These are phyloP conservation scores for Pseudoneurospora amorphoporcata DNA, from an alignment of 495 filamentous ascomycete species.

Conservation along the genomic window DNA sequence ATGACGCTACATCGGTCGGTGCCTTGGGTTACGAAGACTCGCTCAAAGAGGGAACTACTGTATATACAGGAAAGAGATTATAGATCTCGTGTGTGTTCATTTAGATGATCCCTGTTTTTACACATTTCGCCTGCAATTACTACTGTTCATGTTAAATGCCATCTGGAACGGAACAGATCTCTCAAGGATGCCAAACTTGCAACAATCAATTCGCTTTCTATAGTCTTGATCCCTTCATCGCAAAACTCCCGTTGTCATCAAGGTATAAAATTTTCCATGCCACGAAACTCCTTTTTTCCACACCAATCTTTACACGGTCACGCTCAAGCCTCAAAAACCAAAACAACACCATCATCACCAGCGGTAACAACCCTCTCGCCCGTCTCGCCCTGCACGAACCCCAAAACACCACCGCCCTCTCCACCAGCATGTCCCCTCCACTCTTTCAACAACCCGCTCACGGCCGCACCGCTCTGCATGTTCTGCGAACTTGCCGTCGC, in stretches of 20 bases:
- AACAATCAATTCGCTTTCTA: neutral
- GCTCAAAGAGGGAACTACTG: neutral
- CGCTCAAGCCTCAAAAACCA: slow-evolving; percentile 53
- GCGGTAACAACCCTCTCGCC: slow-evolving; percentile 72
- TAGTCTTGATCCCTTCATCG: neutral
- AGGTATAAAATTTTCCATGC: neutral
- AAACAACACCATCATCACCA: slow-evolving; percentile 69
- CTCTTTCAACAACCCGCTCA: slow-evolving; percentile 58
- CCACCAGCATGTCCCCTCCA: slow-evolving; percentile 77
- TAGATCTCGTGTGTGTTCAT: neutral
- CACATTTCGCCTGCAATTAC: too few species aligned
- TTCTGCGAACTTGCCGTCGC: slow-evolving; percentile 47
- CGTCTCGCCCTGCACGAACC: slow-evolving; percentile 65
- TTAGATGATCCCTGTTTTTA: neutral
- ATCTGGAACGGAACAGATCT: neutral
- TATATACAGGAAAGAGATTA: neutral
- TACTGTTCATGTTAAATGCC: neutral
- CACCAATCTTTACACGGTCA: neutral
- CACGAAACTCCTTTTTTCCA: neutral
- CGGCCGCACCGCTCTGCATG: slow-evolving; percentile 21
- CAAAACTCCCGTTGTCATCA: neutral
- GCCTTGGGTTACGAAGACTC: neutral
- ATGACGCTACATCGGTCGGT: neutral
- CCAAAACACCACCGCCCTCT: slow-evolving; percentile 80
- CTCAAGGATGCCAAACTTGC: neutral